phyloP scores from a whole-genome alignment of 768 basidiomycete genomes.

The Candolleomyces aberdarensis region DNA sequence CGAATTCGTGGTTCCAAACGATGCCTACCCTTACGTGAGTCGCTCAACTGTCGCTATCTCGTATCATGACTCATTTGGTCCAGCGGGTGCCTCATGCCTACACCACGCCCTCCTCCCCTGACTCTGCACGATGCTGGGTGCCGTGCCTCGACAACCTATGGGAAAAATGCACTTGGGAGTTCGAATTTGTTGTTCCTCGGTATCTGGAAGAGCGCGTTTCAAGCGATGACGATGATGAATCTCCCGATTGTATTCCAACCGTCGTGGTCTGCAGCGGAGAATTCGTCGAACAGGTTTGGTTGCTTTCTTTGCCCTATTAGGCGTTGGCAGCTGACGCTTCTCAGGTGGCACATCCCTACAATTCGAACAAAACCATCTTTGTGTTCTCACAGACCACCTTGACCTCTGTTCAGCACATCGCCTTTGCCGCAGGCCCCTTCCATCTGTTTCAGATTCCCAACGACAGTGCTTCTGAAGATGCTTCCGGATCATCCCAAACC shows the following conservation, averaged over 20 bases:
- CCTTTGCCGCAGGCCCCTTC: conserved; percentile 95
- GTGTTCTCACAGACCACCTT: conserved; percentile 82
- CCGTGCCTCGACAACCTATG: conserved; percentile 93
- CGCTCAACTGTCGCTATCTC: background rate
- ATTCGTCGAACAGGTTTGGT: conserved; percentile 82
- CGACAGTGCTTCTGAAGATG: conserved; percentile 59
- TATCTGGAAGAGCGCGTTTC: conserved; percentile 64
- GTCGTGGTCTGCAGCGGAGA: conserved; percentile 94
- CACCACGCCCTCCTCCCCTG: conserved; percentile 82
- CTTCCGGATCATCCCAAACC: conserved; percentile 60
- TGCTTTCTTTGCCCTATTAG: background rate
- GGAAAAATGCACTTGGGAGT: conserved; percentile 98
- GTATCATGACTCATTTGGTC: conserved; percentile 12
- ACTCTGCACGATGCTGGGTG: conserved; percentile 97
- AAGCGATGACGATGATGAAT: conserved; percentile 46
- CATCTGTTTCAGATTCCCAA: conserved; percentile 68
- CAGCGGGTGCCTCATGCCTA: conserved; percentile 93
- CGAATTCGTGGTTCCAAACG: conserved; percentile 78
- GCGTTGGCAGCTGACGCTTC: conserved; percentile 2
- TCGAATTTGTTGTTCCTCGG: conserved; percentile 91
- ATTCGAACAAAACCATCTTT: conserved; percentile 92
- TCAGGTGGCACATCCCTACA: conserved; percentile 90
- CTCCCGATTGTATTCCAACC: conserved; percentile 65
- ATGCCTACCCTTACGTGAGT: conserved; percentile 83
- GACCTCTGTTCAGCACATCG: conserved; percentile 94